Evolutionary conservation across 371 early-diverging fungal genomes (phyloP).

Genomic region (Blastocladiella emersonii): DNA sequence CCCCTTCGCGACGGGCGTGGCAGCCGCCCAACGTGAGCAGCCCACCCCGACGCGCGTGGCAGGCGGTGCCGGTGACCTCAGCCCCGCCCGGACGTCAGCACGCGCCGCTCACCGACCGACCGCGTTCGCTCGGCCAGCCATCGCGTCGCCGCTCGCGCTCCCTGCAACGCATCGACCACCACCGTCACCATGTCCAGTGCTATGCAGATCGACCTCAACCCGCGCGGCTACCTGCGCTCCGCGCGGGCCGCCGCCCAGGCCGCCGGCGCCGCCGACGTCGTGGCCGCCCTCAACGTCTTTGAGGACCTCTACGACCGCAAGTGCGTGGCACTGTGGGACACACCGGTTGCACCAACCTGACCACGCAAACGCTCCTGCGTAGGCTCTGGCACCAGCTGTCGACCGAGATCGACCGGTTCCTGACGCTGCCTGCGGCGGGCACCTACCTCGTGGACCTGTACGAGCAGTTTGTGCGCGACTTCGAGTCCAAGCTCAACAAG

Average conservation of each 20-base stretch:
- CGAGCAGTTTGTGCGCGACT: conserved; percentile 79
- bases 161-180: no score
- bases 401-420: conserved; percentile 53
- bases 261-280: background rate
- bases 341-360: background rate
- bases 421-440: conserved; percentile 56
- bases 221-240: background rate
- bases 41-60: no score
- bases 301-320: conserved; percentile 85
- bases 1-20: no score
- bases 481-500: conserved; percentile 85
- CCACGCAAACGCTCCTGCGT: background rate
- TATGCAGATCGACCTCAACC: conserved; percentile 4
- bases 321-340: no score
- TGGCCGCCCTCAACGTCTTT: conserved; percentile 52
- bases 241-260: background rate
- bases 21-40: no score
- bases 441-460: conserved; percentile 67
- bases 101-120: no score
- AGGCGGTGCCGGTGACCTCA: no score
- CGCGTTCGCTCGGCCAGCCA: no score
- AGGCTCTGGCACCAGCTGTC: conserved; percentile 98
- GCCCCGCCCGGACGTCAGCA: no score
- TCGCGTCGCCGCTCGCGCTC: no score
- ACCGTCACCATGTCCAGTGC: background rate